Percentiles rank a stretch among this genome's conserved stretches.
Conservation (phyloP, 2,329 filamentous ascomycete species). For the Didymella arachidicola region DNA sequence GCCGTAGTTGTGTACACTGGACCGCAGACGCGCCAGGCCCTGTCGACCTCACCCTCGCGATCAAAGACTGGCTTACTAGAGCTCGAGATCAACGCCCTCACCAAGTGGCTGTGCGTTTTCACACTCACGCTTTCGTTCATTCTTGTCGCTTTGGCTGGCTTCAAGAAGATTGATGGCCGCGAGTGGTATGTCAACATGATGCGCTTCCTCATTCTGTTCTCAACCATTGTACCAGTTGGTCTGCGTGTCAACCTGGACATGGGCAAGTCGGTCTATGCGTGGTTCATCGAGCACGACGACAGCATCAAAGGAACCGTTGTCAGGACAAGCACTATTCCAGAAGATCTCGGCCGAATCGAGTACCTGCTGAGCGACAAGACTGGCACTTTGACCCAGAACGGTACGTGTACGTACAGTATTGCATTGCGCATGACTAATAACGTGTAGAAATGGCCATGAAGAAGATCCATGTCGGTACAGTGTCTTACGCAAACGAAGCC, state of each 20-base stretch:
- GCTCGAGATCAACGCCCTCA: constrained; percentile 95
- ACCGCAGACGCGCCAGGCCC: constrained; percentile 87
- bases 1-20: constrained; percentile 95
- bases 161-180: constrained; percentile 69
- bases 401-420: constrained; percentile 42
- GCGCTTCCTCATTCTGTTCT: constrained; percentile 97
- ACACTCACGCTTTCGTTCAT: constrained; percentile 87
- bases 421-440: constrained; percentile 24
- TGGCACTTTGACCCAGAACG: constrained; percentile 95
- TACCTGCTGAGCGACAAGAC: constrained; percentile 98
- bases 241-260: constrained; percentile 95
- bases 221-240: constrained; percentile 98
- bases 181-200: constrained; percentile 97
- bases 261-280: constrained; percentile 95
- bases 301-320: constrained; percentile 93
- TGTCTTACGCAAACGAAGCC: constrained; percentile 96
- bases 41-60: constrained; percentile 89
- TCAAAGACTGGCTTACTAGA: constrained; percentile 95
- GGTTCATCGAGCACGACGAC: constrained; percentile 90
- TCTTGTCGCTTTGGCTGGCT: constrained; percentile 86
- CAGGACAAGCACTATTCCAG: constrained; percentile 94
- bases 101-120: constrained; percentile 91
- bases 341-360: constrained; percentile 93
- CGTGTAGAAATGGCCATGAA: constrained; percentile 89
- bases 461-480: constrained; percentile 97